Evolutionary conservation across 2,329 filamentous ascomycete species (phyloP), one percentile per base, ranked within the genome.

Genomic region (Colletotrichum orbiculare): DNA sequence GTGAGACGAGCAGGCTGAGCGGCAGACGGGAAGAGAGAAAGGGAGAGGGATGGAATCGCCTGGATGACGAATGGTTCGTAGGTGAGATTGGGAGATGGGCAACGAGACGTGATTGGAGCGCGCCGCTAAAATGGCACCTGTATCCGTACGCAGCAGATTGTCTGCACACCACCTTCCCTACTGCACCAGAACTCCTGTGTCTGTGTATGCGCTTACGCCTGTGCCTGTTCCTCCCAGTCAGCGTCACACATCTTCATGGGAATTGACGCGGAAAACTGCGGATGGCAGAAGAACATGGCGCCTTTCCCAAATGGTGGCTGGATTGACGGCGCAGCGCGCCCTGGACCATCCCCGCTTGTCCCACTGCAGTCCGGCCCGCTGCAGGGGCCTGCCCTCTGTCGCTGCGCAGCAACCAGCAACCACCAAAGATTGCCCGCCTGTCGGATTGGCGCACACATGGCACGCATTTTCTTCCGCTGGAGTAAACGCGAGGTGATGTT

Each of bases 381-480:
- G 59, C 63, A 62, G 56, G 63, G 63, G 58, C 56, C 42, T 48
- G 37, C 52, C 53, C 41, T 46, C n/a, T 52, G 48, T 59, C 42
- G 64, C 64, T 64, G 64, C 64, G 41, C 60, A 42, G 60, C 64
- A 66, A 64, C 60, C 48, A 60, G 12, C 10, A 35, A 6, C 17
- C 17, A 41, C n/a, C 25, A 25, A 25, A 25, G 25, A 25, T 25
- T 25, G 25, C 25, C 25, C 25, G 25, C 25, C 25, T 25, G 25
- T 25, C 25, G 25, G 25, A 5, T 25, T 25, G 25, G 25, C 25
- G 25, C 17, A 17, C 17, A 17, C 17, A 17, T 17, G 25, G 1
- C 5, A 25, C 25, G 25, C 25, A 25, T 25, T 25, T 25, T 25
- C 25, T 25, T 25, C 25, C 25, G 25, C 25, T 25, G 25, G 25